Base-by-base conservation (phyloP, 2,329 filamentous ascomycete species). In the Akanthomyces uredinophilus region DNA sequence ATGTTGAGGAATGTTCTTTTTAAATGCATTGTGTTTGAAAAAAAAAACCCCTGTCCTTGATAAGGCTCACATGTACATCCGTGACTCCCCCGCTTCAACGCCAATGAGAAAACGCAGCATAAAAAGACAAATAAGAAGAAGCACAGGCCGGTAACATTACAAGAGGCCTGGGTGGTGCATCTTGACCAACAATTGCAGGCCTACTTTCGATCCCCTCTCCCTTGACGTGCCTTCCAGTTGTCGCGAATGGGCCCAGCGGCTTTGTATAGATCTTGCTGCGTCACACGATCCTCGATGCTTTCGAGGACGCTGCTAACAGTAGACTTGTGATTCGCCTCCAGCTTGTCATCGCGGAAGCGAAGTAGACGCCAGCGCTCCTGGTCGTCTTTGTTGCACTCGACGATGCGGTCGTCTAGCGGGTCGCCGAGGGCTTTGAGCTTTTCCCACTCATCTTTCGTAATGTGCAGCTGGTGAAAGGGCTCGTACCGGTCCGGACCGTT, bases 291-390 rank as follows among this genome's bases (percentile, higher is more conserved):
- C 64, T 87, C 83, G 68, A 99, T 98, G 74, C 91, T 96, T 66
- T 94, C 88, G 63, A 97, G 82, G 4, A 99, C 95, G 72, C 90
- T 96, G 29, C 87, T 81, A 1, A 97, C 91, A 0, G 91, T 94
- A 20, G 80, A 87, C 64, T 90, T 88, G 75, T 98, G 93, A 70
- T 99, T 99, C 0, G 91, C 92, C 67, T 96, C 89, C 32, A 81
- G 80, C 77, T 99, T 99, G 75, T 99, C 95, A 70, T 98, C 93
- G 58, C 95, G 84, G 75, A 97, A 94, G 35, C 93, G 87, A 68
- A 95, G 88, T 73, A 91, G 91, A 63, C 92, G 86, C 95, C 95
- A 99, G 24, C 87, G 80, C 20, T 84, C 84, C 62, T 87, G 75
- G 1, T 85, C 80, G 70, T 96, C 92, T 75, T 92, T 86, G 70